phyloP scores from a whole-genome alignment of 148 eudicot species.

The Rhododendron williamsianum region DNA sequence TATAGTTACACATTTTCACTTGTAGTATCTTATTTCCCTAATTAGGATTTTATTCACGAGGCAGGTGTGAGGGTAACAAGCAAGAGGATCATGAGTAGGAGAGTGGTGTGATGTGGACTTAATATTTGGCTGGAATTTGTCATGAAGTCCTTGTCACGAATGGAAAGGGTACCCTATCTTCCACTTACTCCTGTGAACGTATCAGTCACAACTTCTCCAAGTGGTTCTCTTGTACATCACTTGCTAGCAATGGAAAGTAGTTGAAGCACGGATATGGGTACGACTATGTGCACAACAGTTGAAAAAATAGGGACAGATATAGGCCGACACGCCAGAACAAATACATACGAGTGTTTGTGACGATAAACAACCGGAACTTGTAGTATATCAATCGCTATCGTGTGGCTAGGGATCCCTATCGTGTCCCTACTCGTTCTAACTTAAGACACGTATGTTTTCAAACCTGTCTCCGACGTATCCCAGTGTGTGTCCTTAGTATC shows the following conservation, averaged over 20 bases:
- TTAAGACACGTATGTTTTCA: not conserved
- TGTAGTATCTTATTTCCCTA: not conserved
- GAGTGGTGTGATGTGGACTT: not conserved
- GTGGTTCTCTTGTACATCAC: constrained; percentile 9
- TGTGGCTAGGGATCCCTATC: no score
- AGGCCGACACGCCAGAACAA: not conserved
- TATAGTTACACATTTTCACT: not conserved
- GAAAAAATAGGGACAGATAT: not conserved
- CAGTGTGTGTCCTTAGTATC: not conserved
- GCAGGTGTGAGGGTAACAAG: not conserved
- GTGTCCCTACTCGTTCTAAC: not conserved
- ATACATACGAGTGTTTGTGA: not conserved
- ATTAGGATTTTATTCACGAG: not conserved
- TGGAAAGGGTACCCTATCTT: constrained; percentile 2
- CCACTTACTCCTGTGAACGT: not conserved
- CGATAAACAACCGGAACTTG: no score
- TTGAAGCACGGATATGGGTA: not conserved
- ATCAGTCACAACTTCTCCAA: constrained; percentile 4
- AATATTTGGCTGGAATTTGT: constrained; percentile 8
- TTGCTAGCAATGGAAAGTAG: not conserved
- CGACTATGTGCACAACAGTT: not conserved
- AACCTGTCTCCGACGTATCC: not conserved
- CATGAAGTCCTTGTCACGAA: constrained; percentile 3
- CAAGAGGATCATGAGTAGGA: constrained; percentile 3
- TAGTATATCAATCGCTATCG: no score